Evolutionary conservation across 768 basidiomycete genomes (phyloP).

Genomic region (Russula earlei): DNA sequence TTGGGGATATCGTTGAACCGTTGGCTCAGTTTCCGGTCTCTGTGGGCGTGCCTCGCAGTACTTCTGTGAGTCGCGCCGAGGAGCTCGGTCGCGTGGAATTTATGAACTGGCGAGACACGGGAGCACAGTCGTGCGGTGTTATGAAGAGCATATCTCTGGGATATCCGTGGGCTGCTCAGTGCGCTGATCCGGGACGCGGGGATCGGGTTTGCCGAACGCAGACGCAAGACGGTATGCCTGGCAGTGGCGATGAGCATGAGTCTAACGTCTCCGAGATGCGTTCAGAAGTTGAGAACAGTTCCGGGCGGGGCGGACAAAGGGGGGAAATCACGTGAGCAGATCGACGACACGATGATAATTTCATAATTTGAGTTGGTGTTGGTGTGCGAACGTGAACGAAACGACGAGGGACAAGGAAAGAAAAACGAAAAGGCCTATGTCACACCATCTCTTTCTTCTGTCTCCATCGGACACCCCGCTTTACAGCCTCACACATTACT

Average conservation of each 20-base stretch:
- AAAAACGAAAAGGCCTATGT: slow-evolving; percentile 40
- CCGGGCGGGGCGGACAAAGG: neutral
- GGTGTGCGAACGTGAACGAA: too few species aligned
- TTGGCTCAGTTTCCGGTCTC: slow-evolving; percentile 11
- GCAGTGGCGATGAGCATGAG: neutral
- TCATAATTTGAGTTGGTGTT: too few species aligned
- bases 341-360: neutral
- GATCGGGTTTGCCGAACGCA: neutral
- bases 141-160: neutral
- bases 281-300: neutral
- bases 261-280: too few species aligned
- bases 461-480: slow-evolving; percentile 83
- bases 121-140: neutral
- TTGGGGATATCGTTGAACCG: slow-evolving; percentile 45
- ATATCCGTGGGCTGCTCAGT: neutral
- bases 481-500: slow-evolving; percentile 76
- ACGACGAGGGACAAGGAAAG: neutral
- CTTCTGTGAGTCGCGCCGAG: slow-evolving; percentile 21
- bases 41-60: neutral
- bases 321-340: neutral
- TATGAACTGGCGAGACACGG: slow-evolving; percentile 3
- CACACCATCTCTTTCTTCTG: slow-evolving; percentile 76
- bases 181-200: too few species aligned
- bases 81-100: slow-evolving; percentile 16
- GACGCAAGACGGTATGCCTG: neutral